Evolutionary conservation across 2,329 filamentous ascomycete genomes (phyloP).

Genomic region (Pseudonectria foliicola): DNA sequence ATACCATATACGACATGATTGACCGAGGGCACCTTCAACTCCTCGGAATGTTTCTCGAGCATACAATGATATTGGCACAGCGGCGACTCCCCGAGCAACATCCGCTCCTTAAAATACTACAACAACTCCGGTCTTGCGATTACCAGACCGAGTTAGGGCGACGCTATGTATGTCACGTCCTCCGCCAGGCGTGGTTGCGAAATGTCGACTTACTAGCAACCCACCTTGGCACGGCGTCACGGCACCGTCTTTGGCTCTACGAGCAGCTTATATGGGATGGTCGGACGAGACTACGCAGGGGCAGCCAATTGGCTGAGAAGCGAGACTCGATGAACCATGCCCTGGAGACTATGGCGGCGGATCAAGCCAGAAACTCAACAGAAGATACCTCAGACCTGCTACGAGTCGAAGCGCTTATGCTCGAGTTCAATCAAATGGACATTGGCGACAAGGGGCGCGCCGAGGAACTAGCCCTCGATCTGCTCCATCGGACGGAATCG

Average conservation of each 20-base stretch:
- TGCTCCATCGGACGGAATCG: slow-evolving; percentile 22
- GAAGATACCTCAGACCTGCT: slow-evolving; percentile 18
- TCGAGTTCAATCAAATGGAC: slow-evolving; percentile 34
- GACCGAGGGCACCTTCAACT: slow-evolving; percentile 28
- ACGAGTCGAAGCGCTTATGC: slow-evolving; percentile 26
- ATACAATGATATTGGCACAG: slow-evolving; percentile 23
- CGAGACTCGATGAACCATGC: slow-evolving; percentile 24
- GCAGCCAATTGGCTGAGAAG: slow-evolving; percentile 23
- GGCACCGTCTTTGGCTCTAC: slow-evolving; percentile 30
- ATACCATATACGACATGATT: slow-evolving; percentile 33
- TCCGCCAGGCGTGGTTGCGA: slow-evolving; percentile 30
- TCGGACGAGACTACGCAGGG: slow-evolving; percentile 26
- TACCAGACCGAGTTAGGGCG: slow-evolving; percentile 25
- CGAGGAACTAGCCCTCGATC: slow-evolving; percentile 22
- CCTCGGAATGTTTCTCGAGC: slow-evolving; percentile 26
- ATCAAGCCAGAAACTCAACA: slow-evolving; percentile 4
- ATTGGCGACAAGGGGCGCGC: slow-evolving; percentile 25
- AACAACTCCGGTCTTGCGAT: slow-evolving; percentile 25
- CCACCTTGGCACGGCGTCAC: slow-evolving; percentile 22
- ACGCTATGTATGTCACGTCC: slow-evolving; percentile 24
- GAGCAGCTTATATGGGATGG: slow-evolving; percentile 34
- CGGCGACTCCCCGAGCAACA: slow-evolving; percentile 25
- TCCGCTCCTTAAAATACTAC: slow-evolving; percentile 27
- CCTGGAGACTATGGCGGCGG: slow-evolving; percentile 18
- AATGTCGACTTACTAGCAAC: slow-evolving; percentile 28